phyloP scores from a whole-genome alignment of 805 yeast genomes.

The Candida verbasci region DNA sequence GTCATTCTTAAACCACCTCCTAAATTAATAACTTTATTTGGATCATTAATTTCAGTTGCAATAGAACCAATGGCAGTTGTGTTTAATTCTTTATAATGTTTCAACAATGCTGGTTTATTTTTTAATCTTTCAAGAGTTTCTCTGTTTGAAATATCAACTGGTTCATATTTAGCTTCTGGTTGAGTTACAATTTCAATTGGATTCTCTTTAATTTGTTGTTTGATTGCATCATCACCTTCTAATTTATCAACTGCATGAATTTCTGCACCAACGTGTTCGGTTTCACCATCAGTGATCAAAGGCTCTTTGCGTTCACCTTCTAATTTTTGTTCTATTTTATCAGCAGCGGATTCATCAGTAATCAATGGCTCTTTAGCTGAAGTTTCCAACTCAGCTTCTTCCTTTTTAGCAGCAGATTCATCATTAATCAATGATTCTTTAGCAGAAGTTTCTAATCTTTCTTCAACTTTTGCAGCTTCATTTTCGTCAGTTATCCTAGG shows the following conservation, averaged over 20 bases:
- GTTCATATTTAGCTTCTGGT: constrained; percentile 30
- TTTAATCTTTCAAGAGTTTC: constrained; percentile 33
- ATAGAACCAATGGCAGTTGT: constrained; percentile 44
- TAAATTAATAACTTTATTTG: constrained; percentile 44
- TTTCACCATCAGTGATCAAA: constrained; percentile 13
- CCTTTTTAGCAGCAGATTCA: neutral
- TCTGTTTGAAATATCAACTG: constrained; percentile 32
- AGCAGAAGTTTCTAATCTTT: neutral
- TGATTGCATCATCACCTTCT: constrained; percentile 24
- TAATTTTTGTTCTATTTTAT: constrained; percentile 2
- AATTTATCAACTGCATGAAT: constrained; percentile 17
- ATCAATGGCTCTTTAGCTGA: constrained; percentile 12
- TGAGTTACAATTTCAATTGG: constrained; percentile 33
- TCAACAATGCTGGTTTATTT: constrained; percentile 46
- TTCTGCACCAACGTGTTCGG: constrained; percentile 7
- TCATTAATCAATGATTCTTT: no score
- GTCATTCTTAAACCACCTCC: constrained; percentile 54
- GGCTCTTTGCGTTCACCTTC: no score
- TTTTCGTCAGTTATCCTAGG: neutral
- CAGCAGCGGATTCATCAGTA: neutral
- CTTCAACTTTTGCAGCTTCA: constrained; percentile 3
- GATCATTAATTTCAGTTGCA: constrained; percentile 40
- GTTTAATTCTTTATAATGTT: constrained; percentile 47
- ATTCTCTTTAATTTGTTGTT: constrained; percentile 20
- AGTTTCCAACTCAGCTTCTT: constrained; percentile 20